These are phyloP conservation scores for Clitoria ternatea DNA, from an alignment of 306 rosid genomes.

Conservation along the genomic window DNA sequence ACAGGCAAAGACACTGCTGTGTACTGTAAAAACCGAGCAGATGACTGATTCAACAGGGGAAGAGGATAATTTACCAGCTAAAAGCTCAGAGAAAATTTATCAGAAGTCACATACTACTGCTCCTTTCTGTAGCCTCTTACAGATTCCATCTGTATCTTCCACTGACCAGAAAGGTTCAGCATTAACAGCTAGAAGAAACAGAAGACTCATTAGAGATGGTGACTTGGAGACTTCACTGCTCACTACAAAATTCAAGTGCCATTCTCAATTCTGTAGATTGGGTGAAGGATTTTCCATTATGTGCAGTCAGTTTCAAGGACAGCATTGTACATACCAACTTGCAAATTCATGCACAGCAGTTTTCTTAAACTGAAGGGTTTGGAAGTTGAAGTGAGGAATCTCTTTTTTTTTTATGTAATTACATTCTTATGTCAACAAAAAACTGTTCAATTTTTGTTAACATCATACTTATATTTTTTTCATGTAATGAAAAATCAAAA, in stretches of 20 bases:
- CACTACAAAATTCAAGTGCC: slow-evolving; percentile 35
- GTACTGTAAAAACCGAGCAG: slow-evolving; percentile 20
- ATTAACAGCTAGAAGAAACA: slow-evolving; percentile 38
- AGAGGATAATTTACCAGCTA: slow-evolving; percentile 26
- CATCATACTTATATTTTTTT: neutral
- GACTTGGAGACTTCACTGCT: slow-evolving; percentile 42
- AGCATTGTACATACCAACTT: slow-evolving; percentile 46
- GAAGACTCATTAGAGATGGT: slow-evolving; percentile 39
- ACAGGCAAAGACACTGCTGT: slow-evolving; percentile 49
- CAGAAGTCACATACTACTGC: slow-evolving; percentile 39
- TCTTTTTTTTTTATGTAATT: neutral
- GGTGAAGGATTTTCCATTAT: slow-evolving; percentile 51
- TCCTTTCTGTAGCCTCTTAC: slow-evolving; percentile 35
- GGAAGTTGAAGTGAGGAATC: neutral
- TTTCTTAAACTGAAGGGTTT: slow-evolving; percentile 43
- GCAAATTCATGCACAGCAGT: slow-evolving; percentile 51
- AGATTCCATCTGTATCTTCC: slow-evolving; percentile 36
- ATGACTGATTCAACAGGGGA: slow-evolving; percentile 15
- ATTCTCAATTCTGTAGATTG: slow-evolving; percentile 42
- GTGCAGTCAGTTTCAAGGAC: slow-evolving; percentile 51
- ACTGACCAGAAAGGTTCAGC: slow-evolving; percentile 43
- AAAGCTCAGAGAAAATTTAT: slow-evolving; percentile 27
- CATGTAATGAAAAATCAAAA: neutral
- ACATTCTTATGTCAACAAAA: neutral
- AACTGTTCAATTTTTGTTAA: slow-evolving; percentile 2